These are phyloP conservation scores for Hericium rajendrae DNA, from an alignment of 768 basidiomycete species.

Conservation along the genomic window DNA sequence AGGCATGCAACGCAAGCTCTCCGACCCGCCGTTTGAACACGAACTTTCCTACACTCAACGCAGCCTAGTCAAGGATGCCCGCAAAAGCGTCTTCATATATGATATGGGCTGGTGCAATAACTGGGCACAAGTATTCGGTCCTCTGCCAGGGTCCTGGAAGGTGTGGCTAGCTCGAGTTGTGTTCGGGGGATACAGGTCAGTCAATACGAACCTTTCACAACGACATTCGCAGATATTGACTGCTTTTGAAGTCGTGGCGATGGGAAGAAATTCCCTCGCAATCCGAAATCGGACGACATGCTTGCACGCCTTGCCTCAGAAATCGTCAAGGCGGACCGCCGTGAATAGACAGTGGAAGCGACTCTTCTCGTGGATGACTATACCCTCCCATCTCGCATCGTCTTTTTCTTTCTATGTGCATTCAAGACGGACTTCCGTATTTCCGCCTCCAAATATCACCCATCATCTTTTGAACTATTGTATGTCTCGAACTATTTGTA, in stretches of 20 bases:
- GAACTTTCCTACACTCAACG: conserved; percentile 62
- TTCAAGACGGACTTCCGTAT: too few species aligned
- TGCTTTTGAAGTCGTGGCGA: conserved; percentile 37
- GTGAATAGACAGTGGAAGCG: background rate
- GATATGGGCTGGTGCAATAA: conserved; percentile 69
- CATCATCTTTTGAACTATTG: too few species aligned
- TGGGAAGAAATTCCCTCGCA: conserved; percentile 58
- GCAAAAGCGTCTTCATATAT: conserved; percentile 51
- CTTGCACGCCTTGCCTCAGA: conserved; percentile 55
- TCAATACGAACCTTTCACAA: conserved; percentile 2
- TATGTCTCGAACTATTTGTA: too few species aligned
- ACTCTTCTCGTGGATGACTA: background rate
- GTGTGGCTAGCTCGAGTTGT: conserved; percentile 46
- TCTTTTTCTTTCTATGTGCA: too few species aligned
- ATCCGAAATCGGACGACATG: conserved; percentile 57
- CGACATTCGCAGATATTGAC: too few species aligned
- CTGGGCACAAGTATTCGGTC: conserved; percentile 57
- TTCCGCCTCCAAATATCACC: too few species aligned
- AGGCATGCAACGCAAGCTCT: conserved; percentile 26
- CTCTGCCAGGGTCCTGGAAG: conserved; percentile 30
- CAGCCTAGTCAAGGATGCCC: conserved; percentile 52
- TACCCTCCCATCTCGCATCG: too few species aligned
- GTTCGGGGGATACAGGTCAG: conserved; percentile 60
- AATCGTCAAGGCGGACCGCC: conserved; percentile 42
- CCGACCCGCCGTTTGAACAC: conserved; percentile 63